Base-by-base conservation (phyloP, 768 basidiomycete genomes). In the Termitomyces sp. region DNA sequence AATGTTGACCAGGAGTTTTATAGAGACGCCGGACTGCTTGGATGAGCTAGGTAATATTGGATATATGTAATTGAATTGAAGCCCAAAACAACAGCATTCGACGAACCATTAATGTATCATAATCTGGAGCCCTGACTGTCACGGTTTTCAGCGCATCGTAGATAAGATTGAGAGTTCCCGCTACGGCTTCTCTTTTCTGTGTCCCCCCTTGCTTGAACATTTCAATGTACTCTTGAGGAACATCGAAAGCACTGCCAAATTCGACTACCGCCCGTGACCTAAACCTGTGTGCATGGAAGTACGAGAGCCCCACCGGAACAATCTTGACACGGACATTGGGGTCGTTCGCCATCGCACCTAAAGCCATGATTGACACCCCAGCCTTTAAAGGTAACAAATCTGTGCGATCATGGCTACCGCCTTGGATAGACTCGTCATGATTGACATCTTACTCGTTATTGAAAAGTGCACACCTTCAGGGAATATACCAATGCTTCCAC, bases 201-300 rank as follows among this genome's bases (percentile, higher is more conserved):
- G 77, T 68, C 6, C 97, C 97, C 8, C 97, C 97, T 64, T 87
- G 77, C 65, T 90, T 90, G 75, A 95, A 99, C 85, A 91, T 88
- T 32, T 90, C 86, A 2, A 98, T 86, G 35, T 91, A 77, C 61
- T 95, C 93, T 4, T 71, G 66, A n/a, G 96, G 94, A n/a, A 98
- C 92, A 65, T 93, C 90, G 59, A 98, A 74, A 9, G 95, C 92
- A 2, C 83, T 76, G 6, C 97, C 97, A 70, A 98, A 99, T 68
- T 99, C 97, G 50, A 99, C 90, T 28, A 99, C 97, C 7, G 94
- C 97, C 57, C 97, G 85, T 14, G 94, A 97, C 35, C 97, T 88
- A 78, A 98, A 99, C 61, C 88, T 87, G 74, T 87, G 84, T 1
- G 86, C 82, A 69, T 88, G 87, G 69, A 88, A 88, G 64, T 88